A percentile compares a stretch with the other conserved stretches of the same genome.
These are phyloP conservation scores for Puccinia brachypodii DNA, from an alignment of 1,284 basidiomycete genomes.

Conservation along the genomic window DNA sequence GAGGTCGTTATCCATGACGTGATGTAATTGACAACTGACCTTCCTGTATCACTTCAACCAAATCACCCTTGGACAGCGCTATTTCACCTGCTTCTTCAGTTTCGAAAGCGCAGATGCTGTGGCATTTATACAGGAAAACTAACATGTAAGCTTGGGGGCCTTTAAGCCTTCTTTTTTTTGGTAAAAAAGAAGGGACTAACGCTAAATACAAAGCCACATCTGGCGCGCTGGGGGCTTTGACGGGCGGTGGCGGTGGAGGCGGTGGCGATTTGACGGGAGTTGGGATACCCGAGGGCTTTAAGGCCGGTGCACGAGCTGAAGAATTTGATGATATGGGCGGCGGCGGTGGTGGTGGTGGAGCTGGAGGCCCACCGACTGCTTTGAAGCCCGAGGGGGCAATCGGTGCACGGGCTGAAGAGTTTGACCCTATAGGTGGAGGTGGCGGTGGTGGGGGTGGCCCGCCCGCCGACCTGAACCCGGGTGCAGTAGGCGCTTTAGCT, in stretches of 20 bases:
- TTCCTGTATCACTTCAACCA: slow-evolving; percentile 89
- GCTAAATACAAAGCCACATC: slow-evolving; percentile 2
- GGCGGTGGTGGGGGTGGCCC: slow-evolving; percentile 57
- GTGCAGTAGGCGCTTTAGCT: not conserved
- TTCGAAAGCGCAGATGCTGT: slow-evolving; percentile 73
- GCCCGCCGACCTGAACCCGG: slow-evolving; percentile 37
- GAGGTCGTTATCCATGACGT: not conserved
- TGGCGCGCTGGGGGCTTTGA: slow-evolving; percentile 3
- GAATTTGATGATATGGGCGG: slow-evolving; percentile 62
- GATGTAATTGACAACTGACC: slow-evolving; percentile 59
- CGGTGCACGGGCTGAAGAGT: slow-evolving; percentile 35
- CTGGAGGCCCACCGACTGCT: slow-evolving; percentile 57
- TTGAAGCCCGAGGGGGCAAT: slow-evolving; percentile 45
- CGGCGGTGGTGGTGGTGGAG: slow-evolving; percentile 64
- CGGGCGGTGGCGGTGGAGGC: slow-evolving; percentile 47
- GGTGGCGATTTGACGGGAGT: slow-evolving; percentile 22
- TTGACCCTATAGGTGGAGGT: slow-evolving; percentile 60
- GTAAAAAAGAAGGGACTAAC: slow-evolving; percentile 6
- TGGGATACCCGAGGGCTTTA: slow-evolving; percentile 10
- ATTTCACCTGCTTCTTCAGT: slow-evolving; percentile 86
- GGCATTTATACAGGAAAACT: not conserved
- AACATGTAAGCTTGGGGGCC: slow-evolving; percentile 50
- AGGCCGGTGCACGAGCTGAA: slow-evolving; percentile 12
- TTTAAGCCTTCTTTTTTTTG: not conserved
- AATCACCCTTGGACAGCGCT: slow-evolving; percentile 81